These are phyloP conservation scores for Fraxinus floribunda DNA, from an alignment of 305 asterid species.

Conservation along the genomic window DNA sequence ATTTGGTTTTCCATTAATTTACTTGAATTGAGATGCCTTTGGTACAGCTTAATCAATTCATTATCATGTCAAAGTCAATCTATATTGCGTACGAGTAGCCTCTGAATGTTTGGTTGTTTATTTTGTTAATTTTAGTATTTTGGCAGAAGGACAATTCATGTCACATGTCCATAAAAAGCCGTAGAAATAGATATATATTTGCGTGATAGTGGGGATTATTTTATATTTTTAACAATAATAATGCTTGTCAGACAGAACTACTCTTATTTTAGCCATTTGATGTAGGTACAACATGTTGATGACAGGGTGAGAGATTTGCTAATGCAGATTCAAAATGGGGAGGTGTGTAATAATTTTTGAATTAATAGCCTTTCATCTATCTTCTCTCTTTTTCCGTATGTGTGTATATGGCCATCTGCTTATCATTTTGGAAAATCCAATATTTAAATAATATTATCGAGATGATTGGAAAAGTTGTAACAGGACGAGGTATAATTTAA, in stretches of 20 bases:
- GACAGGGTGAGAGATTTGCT: conserved; percentile 72
- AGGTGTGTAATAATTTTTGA: conserved; percentile 47
- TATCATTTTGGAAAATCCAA: not conserved
- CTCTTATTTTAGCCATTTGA: conserved; percentile 21
- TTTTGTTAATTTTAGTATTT: conserved; percentile 4
- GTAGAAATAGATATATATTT: not conserved
- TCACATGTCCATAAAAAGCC: not conserved
- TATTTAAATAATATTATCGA: not conserved
- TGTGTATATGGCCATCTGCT: not conserved
- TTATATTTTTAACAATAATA: not conserved
- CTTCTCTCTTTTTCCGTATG: conserved; percentile 3
- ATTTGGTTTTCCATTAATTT: not conserved
- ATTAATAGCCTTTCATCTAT: conserved; percentile 13
- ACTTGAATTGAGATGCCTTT: not conserved
- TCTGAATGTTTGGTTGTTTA: not conserved
- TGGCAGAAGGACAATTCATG: not conserved
- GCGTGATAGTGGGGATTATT: not conserved
- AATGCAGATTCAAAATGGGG: conserved; percentile 58
- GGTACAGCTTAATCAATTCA: not conserved
- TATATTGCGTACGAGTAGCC: not conserved
- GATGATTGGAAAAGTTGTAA: not conserved
- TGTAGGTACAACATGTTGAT: conserved; percentile 67
- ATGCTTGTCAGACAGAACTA: not conserved
- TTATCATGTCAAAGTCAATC: not conserved
- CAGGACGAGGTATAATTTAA: not conserved